Evolutionary conservation across 2,329 filamentous ascomycete genomes (phyloP).

Genomic region (Dendrostoma leiphaemia): DNA sequence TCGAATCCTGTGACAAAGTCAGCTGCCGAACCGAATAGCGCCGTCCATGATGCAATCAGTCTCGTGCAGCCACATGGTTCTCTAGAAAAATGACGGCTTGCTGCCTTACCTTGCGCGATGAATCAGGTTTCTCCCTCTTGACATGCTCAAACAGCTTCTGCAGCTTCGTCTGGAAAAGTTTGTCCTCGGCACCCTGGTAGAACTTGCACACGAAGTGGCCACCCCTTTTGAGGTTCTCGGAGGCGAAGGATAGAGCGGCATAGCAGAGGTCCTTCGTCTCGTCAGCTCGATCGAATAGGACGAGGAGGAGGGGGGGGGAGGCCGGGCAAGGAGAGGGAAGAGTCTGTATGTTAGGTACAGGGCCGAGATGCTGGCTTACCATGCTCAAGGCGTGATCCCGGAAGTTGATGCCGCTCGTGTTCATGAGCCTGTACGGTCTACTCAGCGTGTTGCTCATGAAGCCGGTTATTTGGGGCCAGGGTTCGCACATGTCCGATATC

Average conservation of each 20-base stretch:
- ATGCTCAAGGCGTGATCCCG: constrained; percentile 92
- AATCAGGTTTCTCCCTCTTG: constrained; percentile 84
- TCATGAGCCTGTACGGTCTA: constrained; percentile 99
- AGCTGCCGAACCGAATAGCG: background rate
- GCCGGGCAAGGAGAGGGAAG: background rate
- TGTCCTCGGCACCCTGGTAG: constrained; percentile 89
- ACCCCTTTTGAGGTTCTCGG: constrained; percentile 75
- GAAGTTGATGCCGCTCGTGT: constrained; percentile 85
- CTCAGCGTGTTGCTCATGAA: constrained; percentile 86
- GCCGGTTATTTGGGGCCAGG: constrained; percentile 80
- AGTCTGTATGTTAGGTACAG: too few species aligned
- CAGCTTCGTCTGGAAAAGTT: constrained; percentile 70
- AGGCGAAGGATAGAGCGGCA: constrained; percentile 81
- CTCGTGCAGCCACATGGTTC: too few species aligned
- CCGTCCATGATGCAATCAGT: too few species aligned
- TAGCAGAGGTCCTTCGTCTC: constrained; percentile 75
- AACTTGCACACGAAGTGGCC: constrained; percentile 98
- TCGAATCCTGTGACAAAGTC: constrained; percentile 61
- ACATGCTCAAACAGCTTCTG: constrained; percentile 78
- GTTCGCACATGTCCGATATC: constrained; percentile 98
- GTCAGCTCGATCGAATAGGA: constrained; percentile 6
- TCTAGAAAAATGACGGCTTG: too few species aligned
- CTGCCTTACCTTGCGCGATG: constrained; percentile 72
- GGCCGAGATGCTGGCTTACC: too few species aligned
- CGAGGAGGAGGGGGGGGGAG: constrained; percentile 9